Base-by-base conservation (phyloP, 331 rosid genomes). In the Phaseolus coccineus region DNA sequence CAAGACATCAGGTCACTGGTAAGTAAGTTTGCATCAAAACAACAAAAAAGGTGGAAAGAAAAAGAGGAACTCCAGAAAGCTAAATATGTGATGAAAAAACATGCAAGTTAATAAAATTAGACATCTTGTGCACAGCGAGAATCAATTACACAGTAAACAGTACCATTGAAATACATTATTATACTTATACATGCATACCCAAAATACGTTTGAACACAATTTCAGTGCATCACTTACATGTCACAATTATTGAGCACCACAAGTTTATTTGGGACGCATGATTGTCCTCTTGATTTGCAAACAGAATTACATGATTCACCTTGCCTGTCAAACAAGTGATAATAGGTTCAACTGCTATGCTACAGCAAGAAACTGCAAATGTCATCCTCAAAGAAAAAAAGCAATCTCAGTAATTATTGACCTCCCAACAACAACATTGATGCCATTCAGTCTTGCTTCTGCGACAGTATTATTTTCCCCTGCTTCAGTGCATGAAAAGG, bases 351-450 rank as follows among this genome's bases (percentile, higher is more conserved):
- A 80, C 69, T 51, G 65, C 75, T 78, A 76, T 63, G 86, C 57
- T 53, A 84, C 5, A 71, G 53, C 71, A 86, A 51, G 74, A 83
- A 83, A 73, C 66, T 37, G 73, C 71, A 71, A 47, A 48, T 25
- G 50, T 22, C 52, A 61, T 14, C 56, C 62, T 52, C 58, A 27
- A 24, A 31, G 65, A 46, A 31, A 67, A 79, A 28, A 81, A 74
- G 42, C 35, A 68, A 81, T 59, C 15, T 58, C 73, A 37, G 59
- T 27, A 70, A 77, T 30, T 71, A 62, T 67, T 82, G 82, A 92
- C 98, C 98, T 89, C 78, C 97, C 97, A 81, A 92, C 84, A 88
- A 90, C 80, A 84, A 95, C 90, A 81, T 86, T 80, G 81, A 95
- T 88, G 82, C 97, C 97, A 69, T 83, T 88, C 72, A 92, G 90